phyloP scores from a whole-genome alignment of 306 rosid genomes.

The Senna siamea region DNA sequence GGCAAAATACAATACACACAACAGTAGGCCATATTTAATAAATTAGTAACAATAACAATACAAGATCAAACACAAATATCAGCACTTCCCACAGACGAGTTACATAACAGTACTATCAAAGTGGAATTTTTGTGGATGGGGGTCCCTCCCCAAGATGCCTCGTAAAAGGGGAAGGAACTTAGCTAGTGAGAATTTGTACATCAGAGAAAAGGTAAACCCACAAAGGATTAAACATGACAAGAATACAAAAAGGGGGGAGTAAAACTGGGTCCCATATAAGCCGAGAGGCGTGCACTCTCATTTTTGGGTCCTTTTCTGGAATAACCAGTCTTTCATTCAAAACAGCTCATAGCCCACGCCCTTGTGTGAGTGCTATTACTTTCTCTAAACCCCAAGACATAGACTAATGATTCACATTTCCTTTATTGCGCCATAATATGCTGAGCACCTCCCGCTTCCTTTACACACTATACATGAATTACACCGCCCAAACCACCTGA shows the following conservation, averaged over 20 bases:
- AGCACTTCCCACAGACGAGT: conserved; percentile 27
- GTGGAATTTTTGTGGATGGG: conserved; percentile 22
- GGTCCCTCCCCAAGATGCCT: conserved; percentile 43
- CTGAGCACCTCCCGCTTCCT: conserved; percentile 30
- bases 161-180: conserved; percentile 43
- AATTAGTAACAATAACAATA: conserved; percentile 5
- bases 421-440: conserved; percentile 48
- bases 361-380: conserved; percentile 59
- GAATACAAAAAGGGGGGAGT: conserved; percentile 54
- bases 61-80: conserved; percentile 13
- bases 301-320: conserved; percentile 37
- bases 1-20: conserved; percentile 12
- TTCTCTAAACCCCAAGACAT: conserved; percentile 63
- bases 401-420: conserved; percentile 52
- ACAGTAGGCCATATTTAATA: conserved; percentile 17
- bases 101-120: conserved; percentile 20
- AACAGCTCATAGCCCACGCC: conserved; percentile 57
- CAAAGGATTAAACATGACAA: conserved; percentile 55
- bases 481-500: conserved; percentile 39
- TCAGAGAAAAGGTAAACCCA: conserved; percentile 51
- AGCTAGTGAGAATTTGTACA: conserved; percentile 55
- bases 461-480: conserved; percentile 36
- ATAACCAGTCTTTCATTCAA: conserved; percentile 55
- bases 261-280: conserved; percentile 60
- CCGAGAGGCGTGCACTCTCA: conserved; percentile 58